These are phyloP conservation scores for Podospora comata DNA, from an alignment of 495 filamentous ascomycete genomes.

Conservation along the genomic window DNA sequence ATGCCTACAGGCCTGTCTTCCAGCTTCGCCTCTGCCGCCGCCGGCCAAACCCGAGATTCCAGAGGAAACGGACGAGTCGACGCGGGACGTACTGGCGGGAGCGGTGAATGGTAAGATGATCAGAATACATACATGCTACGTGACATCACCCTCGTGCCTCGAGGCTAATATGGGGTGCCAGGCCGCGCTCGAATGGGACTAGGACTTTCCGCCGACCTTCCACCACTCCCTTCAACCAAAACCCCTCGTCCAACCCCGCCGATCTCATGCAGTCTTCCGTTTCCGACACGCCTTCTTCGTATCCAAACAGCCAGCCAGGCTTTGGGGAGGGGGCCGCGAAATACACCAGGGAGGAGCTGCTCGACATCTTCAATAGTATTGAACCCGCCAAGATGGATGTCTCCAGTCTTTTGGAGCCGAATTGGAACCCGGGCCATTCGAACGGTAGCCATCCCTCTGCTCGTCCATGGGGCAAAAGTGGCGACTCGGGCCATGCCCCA, in stretches of 20 bases:
- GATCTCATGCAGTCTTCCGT: conserved; percentile 22
- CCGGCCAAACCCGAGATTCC: conserved; percentile 62
- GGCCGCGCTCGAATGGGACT: conserved; percentile 65
- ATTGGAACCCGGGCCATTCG: conserved; percentile 69
- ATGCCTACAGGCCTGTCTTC: conserved; percentile 79
- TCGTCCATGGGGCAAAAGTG: conserved; percentile 72
- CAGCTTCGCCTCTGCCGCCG: conserved; percentile 80
- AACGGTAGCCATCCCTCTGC: conserved; percentile 53
- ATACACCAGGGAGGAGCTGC: conserved; percentile 80
- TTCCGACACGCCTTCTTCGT: conserved; percentile 14
- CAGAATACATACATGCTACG: background rate
- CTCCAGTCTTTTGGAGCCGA: conserved; percentile 63
- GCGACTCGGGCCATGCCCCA: conserved; percentile 60
- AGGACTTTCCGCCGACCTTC: conserved; percentile 85
- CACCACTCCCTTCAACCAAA: conserved; percentile 47
- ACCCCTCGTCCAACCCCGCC: conserved; percentile 21
- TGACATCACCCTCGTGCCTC: background rate
- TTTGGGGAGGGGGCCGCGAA: conserved; percentile 40
- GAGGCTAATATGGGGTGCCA: conserved; percentile 30
- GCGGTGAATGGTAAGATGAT: conserved; percentile 38
- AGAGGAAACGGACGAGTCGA: conserved; percentile 32
- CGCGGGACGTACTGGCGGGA: conserved; percentile 29
- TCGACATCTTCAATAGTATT: conserved; percentile 66
- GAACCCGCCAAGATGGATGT: conserved; percentile 60
- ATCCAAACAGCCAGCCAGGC: conserved; percentile 27